These are phyloP conservation scores for Berberis thunbergii DNA, from an alignment of 164 flowering plant species.

Conservation along the genomic window DNA sequence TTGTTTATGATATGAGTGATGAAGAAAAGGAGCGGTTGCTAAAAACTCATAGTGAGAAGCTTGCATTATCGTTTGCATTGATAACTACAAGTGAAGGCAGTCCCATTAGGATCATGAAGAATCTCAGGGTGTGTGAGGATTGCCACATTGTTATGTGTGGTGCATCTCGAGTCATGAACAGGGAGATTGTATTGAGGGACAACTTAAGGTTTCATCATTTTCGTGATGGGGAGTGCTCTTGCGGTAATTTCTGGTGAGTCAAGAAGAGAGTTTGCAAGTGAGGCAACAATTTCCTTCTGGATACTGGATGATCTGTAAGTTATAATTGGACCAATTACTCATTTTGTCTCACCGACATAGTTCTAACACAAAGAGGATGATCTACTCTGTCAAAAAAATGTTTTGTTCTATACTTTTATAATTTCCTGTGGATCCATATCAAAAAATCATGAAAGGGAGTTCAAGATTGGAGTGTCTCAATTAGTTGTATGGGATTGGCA, in stretches of 20 bases:
- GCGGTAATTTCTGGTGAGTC: conserved; percentile 19
- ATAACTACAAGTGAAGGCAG: conserved; percentile 12
- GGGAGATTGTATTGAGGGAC: conserved; percentile 19
- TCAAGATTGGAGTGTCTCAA: too few relatives aligned
- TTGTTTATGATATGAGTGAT: conserved; percentile 15
- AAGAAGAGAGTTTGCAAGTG: conserved; percentile 2
- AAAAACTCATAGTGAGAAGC: conserved; percentile 18
- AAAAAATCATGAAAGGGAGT: too few relatives aligned
- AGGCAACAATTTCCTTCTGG: too few relatives aligned
- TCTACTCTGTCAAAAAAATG: too few relatives aligned
- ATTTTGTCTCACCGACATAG: too few relatives aligned
- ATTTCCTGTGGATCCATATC: too few relatives aligned
- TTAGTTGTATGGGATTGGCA: too few relatives aligned
- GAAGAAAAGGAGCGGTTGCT: conserved; percentile 12
- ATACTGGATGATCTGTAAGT: too few relatives aligned
- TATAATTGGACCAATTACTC: too few relatives aligned
- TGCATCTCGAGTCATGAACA: conserved; percentile 10
- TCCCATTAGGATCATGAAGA: conserved; percentile 15
- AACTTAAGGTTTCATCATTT: conserved; percentile 22
- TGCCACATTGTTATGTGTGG: conserved; percentile 18
- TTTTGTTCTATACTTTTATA: too few relatives aligned
- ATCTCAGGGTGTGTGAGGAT: conserved; percentile 22
- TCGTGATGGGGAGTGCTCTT: conserved; percentile 20
- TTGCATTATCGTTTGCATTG: conserved; percentile 20
- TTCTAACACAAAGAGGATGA: too few relatives aligned